Base-by-base conservation (phyloP, 1,284 basidiomycete genomes). In the Puccinia brachypodii region DNA sequence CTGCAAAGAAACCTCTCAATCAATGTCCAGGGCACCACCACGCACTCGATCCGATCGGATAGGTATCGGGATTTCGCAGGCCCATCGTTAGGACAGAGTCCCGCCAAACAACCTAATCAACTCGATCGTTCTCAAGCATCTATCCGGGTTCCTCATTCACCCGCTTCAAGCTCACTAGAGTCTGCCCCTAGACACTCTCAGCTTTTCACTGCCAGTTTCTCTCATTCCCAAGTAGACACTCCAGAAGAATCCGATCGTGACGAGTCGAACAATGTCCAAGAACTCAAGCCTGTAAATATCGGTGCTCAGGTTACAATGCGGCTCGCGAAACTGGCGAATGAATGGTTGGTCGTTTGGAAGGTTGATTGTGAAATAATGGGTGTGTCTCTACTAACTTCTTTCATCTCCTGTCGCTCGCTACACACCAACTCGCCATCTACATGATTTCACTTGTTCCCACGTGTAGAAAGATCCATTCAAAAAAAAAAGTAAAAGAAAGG, bases 341-440 rank as follows among this genome's bases (percentile, higher is more conserved):
- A 69, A 69, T 69, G 66, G 66, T 28, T 69, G 38, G 40, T 69
- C n/a, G 66, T 69, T 69, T 69, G 66, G 66, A 40, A 69, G 40
- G 36, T 44, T 42, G 11, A 9, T 25, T 42, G 66, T 40, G 22
- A 69, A 69, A 25, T n/a, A n/a, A n/a, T 69, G 6, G 36, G 66
- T 69, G 38, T 69, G 66, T 69, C 64, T 62, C 33, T 62, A 31
- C 25, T 36, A 28, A 62, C 33, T 62, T 62, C 16, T 62, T 3
- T 62, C 28, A 6, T 62, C 58, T 62, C 16, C 11, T 28, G 47
- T 9, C 31, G 31, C 36, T 36, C 22, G 13, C 62, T 64, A 36
- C 36, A 3, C n/a, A n/a, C n/a, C n/a, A 56, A 7, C 28, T 64
- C 31, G 62, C 7, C 36, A 33, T 36, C 36, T 64, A 7, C 31